A percentile compares a stretch with the other conserved stretches of the same genome.
These are phyloP conservation scores for Globisporangium polare DNA, from an alignment of 352 stramenopile species.

Conservation along the genomic window DNA sequence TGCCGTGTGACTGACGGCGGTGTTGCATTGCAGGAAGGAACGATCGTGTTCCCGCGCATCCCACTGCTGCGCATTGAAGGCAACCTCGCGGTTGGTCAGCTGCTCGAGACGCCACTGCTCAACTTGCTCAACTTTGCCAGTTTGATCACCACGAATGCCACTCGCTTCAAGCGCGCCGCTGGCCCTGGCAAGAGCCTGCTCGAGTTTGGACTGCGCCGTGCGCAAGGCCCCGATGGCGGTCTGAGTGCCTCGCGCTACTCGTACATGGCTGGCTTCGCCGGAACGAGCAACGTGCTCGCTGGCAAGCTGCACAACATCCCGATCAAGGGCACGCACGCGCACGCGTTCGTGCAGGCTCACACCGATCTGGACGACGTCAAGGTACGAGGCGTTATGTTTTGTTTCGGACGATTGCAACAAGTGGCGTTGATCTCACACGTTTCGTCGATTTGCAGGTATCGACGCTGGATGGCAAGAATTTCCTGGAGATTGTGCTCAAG, in stretches of 20 bases:
- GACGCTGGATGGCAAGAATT: constrained; percentile 65
- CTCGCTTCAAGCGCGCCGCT: constrained; percentile 93
- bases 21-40: constrained; percentile 78
- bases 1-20: neutral
- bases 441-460: constrained; percentile 18
- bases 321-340: constrained; percentile 97
- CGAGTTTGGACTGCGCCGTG: constrained; percentile 93
- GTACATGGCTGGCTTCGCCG: constrained; percentile 98
- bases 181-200: constrained; percentile 83
- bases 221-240: constrained; percentile 96
- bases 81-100: constrained; percentile 92
- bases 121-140: constrained; percentile 98
- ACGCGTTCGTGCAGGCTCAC: constrained; percentile 97
- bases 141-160: constrained; percentile 97
- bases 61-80: constrained; percentile 93
- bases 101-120: constrained; percentile 98
- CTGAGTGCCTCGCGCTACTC: constrained; percentile 97
- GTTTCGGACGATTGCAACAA: neutral
- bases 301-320: constrained; percentile 94
- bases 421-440: neutral
- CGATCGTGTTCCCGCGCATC: constrained; percentile 95
- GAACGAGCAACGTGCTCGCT: constrained; percentile 96
- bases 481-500: constrained; percentile 79
- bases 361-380: constrained; percentile 91
- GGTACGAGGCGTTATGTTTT: constrained; percentile 9